Evolutionary conservation across 176 grass and related monocot genomes (phyloP).

Genomic region (Sorghum bicolor): DNA sequence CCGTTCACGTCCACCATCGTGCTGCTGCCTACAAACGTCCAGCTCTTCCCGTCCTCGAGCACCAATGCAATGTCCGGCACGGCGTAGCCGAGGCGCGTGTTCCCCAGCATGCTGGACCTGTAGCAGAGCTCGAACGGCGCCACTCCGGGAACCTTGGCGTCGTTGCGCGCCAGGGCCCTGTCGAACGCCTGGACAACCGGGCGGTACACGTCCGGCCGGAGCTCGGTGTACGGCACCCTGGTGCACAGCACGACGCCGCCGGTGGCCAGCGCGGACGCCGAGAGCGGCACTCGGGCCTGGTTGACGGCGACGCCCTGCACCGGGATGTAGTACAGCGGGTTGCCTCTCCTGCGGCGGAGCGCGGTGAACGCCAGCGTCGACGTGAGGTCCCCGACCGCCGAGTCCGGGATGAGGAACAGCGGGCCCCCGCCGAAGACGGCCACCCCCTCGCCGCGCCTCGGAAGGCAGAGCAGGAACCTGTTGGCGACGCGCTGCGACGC

Average conservation of each 20-base stretch:
- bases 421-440: constrained; percentile 32
- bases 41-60: background rate
- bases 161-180: too few relatives aligned
- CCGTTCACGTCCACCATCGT: background rate
- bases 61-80: background rate
- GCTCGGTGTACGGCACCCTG: too few relatives aligned
- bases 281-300: too few relatives aligned
- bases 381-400: background rate
- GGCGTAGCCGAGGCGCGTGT: too few relatives aligned
- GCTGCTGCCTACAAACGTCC: background rate
- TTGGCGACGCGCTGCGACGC: constrained; percentile 2
- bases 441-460: constrained; percentile 5
- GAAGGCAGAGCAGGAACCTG: constrained; percentile 18
- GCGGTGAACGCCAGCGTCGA: constrained; percentile 8
- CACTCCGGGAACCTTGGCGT: too few relatives aligned
- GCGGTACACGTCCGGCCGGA: too few relatives aligned
- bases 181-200: too few relatives aligned
- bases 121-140: too few relatives aligned
- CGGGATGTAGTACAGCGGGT: constrained; percentile 1
- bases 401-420: background rate
- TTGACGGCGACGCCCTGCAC: too few relatives aligned
- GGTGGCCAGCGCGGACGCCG: too few relatives aligned
- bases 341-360: constrained; percentile 34
- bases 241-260: too few relatives aligned
- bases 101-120: too few relatives aligned